phyloP scores from a whole-genome alignment of 2,329 filamentous ascomycete species.

The Helminthosporium solani region DNA sequence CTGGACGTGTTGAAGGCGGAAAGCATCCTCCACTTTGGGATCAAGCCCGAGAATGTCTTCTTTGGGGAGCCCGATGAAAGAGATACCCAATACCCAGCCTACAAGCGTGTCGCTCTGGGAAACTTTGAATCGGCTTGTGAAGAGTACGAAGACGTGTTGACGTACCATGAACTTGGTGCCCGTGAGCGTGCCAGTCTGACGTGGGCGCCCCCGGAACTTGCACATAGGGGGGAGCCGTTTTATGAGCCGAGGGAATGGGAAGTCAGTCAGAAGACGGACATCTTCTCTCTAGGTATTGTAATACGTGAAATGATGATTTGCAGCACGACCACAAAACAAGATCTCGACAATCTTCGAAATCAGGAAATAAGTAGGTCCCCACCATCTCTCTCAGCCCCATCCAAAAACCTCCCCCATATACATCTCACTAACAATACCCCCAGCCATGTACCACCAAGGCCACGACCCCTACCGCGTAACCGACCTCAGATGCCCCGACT shows the following conservation, averaged over 20 bases:
- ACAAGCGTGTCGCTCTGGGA: conserved; percentile 3
- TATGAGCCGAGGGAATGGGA: not conserved
- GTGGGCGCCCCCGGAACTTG: not conserved
- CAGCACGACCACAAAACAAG: not conserved
- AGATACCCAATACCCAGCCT: conserved; percentile 3
- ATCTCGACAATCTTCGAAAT: not conserved
- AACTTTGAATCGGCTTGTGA: conserved; percentile 3
- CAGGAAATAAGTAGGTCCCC: not conserved
- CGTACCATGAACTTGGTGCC: too few relatives aligned
- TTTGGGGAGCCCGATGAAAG: not conserved
- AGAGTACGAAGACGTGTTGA: too few relatives aligned
- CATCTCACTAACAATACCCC: too few relatives aligned
- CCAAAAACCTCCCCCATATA: too few relatives aligned
- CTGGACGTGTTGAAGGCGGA: conserved; percentile 1
- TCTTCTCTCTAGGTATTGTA: conserved; percentile 1
- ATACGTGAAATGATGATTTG: conserved; percentile 9
- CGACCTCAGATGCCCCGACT: not conserved
- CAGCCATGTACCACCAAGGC: too few relatives aligned
- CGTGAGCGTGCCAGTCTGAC: too few relatives aligned
- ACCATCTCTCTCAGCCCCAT: not conserved
- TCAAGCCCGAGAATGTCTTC: conserved; percentile 3
- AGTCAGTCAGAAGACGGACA: conserved; percentile 1
- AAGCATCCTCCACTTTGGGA: conserved; percentile 1
- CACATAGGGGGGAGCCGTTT: not conserved
- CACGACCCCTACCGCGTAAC: too few relatives aligned